Evolutionary conservation across 225 moss, liverwort and hornwort species (phyloP).

Genomic region (Polytrichum formosum): DNA sequence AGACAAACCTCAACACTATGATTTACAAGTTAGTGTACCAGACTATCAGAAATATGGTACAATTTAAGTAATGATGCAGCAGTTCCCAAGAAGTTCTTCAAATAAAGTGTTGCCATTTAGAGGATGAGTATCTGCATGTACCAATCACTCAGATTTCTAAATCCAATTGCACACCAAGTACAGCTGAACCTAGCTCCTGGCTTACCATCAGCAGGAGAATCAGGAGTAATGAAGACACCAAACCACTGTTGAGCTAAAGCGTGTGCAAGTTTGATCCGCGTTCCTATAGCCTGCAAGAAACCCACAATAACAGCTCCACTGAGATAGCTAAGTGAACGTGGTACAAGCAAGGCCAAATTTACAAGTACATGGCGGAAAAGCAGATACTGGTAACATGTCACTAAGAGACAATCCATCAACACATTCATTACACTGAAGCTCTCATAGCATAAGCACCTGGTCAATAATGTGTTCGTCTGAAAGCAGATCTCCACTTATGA

Average conservation of each 20-base stretch:
- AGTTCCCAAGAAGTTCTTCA: no score
- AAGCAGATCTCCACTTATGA: constrained; percentile 75
- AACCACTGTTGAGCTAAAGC: constrained; percentile 98
- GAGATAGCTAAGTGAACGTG: not conserved
- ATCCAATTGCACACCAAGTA: not conserved
- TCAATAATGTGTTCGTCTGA: constrained; percentile 94
- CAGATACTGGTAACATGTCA: not conserved
- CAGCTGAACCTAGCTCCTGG: constrained; percentile 1
- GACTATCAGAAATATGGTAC: no score
- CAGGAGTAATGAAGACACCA: constrained; percentile 93
- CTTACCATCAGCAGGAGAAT: constrained; percentile 90
- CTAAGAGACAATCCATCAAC: not conserved
- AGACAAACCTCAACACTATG: no score
- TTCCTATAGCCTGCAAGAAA: constrained; percentile 69
- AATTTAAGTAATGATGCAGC: no score
- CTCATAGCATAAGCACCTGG: constrained; percentile 49
- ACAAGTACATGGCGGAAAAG: no score
- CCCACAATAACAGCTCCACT: not conserved
- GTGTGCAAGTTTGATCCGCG: constrained; percentile 84
- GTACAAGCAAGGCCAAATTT: no score
- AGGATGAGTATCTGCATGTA: no score
- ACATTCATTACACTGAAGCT: not conserved
- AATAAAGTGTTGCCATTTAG: no score
- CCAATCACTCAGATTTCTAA: no score
- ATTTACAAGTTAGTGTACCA: no score